These are phyloP conservation scores for Pythium monospermum DNA, from an alignment of 352 stramenopile species.

Conservation along the genomic window DNA sequence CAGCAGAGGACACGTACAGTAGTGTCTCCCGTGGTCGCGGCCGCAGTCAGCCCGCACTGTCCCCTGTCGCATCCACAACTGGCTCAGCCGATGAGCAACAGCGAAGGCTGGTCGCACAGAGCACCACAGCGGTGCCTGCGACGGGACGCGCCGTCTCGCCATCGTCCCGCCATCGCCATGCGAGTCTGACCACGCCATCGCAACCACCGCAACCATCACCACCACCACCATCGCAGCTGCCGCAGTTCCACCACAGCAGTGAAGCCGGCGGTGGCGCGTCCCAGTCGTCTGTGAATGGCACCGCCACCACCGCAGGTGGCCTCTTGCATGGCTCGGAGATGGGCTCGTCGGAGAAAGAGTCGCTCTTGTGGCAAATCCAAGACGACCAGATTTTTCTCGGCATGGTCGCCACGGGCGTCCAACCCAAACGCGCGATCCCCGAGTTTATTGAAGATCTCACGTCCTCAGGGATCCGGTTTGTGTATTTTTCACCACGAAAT, in stretches of 20 bases:
- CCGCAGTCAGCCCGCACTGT: conserved; percentile 13
- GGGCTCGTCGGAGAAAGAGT: conserved; percentile 49
- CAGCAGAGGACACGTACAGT: conserved; percentile 10
- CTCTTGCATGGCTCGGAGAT: conserved; percentile 49
- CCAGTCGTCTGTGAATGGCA: conserved; percentile 29
- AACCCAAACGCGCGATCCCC: conserved; percentile 93
- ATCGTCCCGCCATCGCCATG: neutral
- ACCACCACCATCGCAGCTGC: neutral
- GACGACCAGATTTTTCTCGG: conserved; percentile 97
- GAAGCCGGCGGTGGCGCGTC: conserved; percentile 52
- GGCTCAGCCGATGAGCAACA: neutral
- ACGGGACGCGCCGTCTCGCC: conserved; percentile 1
- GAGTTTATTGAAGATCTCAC: conserved; percentile 95
- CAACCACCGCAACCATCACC: neutral
- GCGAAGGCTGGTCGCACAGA: neutral
- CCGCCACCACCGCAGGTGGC: neutral
- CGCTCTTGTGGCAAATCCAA: conserved; percentile 79
- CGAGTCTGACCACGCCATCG: too few species aligned
- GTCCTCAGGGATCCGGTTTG: conserved; percentile 94
- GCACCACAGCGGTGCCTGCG: neutral
- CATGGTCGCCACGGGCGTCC: conserved; percentile 93
- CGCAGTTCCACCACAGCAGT: conserved; percentile 20
- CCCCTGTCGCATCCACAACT: conserved; percentile 8
- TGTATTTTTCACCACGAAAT: conserved; percentile 99
- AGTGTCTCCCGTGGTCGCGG: conserved; percentile 11